Evolutionary conservation across 495 filamentous ascomycete species (phyloP).

Genomic region (Xylaria curta): DNA sequence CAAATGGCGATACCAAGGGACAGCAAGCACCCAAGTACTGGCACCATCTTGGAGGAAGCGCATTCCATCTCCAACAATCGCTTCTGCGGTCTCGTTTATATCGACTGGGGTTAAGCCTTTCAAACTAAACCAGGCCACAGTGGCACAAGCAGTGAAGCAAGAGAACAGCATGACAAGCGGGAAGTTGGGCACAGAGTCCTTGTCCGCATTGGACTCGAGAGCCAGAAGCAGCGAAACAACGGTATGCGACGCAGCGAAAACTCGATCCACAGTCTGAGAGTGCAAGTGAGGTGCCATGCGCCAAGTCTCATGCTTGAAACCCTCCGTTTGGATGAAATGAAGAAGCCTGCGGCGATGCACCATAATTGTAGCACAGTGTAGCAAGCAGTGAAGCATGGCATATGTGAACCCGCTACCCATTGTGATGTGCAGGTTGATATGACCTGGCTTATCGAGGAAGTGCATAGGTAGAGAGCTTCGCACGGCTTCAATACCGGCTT

Average conservation of each 20-base stretch:
- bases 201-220: constrained; percentile 54
- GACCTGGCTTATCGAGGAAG: constrained; percentile 56
- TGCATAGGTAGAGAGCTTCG: constrained; percentile 53
- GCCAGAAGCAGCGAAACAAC: constrained; percentile 53
- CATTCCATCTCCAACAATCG: constrained; percentile 56
- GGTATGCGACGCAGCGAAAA: constrained; percentile 57
- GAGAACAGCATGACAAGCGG: constrained; percentile 61
- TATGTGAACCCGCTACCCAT: constrained; percentile 60
- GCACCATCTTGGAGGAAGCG: constrained; percentile 55
- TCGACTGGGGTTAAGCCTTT: constrained; percentile 55
- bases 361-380: constrained; percentile 59
- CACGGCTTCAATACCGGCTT: constrained; percentile 53
- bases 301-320: constrained; percentile 54
- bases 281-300: constrained; percentile 47
- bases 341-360: constrained; percentile 59
- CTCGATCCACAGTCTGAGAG: constrained; percentile 49
- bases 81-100: constrained; percentile 52
- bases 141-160: constrained; percentile 57
- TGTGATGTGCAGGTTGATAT: constrained; percentile 59
- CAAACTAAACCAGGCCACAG: constrained; percentile 56
- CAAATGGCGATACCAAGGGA: constrained; percentile 58
- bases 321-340: constrained; percentile 53
- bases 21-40: constrained; percentile 56
- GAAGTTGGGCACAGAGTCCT: constrained; percentile 56
- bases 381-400: constrained; percentile 57